Evolutionary conservation across 2,329 filamentous ascomycete species (phyloP).

Genomic region (Cryphonectria nitschkei): DNA sequence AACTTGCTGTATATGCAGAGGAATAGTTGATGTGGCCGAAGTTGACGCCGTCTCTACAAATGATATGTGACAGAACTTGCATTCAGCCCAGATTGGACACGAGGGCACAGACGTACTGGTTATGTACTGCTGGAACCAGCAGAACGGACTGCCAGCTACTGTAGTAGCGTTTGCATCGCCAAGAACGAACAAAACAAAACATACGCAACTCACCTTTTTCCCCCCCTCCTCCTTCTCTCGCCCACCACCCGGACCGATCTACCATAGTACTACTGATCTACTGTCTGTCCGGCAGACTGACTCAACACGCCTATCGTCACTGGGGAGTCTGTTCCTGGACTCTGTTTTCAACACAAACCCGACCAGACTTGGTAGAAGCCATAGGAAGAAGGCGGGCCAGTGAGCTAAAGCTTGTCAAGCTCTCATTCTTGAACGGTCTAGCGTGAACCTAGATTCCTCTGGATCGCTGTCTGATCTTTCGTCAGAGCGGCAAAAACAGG

Average conservation of each 20-base stretch:
- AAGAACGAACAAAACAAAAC: neutral
- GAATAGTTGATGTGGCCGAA: neutral
- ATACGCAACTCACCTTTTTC: neutral
- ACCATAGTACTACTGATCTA: neutral
- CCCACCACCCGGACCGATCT: neutral
- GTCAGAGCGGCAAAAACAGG: neutral
- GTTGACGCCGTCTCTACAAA: neutral
- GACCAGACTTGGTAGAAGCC: neutral
- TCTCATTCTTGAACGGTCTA: neutral
- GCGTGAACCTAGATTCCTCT: conserved; percentile 2
- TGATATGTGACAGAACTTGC: neutral
- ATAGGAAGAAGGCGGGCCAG: neutral
- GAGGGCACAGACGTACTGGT: neutral
- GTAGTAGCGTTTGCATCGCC: neutral
- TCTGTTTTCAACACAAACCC: neutral
- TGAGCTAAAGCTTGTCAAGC: neutral
- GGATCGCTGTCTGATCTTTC: neutral
- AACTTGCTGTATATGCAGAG: neutral
- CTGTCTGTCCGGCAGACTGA: neutral
- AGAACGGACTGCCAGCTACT: neutral
- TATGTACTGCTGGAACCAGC: neutral
- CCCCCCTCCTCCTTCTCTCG: neutral
- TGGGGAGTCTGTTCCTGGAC: neutral
- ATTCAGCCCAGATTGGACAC: neutral
- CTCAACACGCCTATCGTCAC: neutral